These are phyloP conservation scores for Amylostereum areolatum DNA, from an alignment of 1,284 basidiomycete genomes.

Conservation along the genomic window DNA sequence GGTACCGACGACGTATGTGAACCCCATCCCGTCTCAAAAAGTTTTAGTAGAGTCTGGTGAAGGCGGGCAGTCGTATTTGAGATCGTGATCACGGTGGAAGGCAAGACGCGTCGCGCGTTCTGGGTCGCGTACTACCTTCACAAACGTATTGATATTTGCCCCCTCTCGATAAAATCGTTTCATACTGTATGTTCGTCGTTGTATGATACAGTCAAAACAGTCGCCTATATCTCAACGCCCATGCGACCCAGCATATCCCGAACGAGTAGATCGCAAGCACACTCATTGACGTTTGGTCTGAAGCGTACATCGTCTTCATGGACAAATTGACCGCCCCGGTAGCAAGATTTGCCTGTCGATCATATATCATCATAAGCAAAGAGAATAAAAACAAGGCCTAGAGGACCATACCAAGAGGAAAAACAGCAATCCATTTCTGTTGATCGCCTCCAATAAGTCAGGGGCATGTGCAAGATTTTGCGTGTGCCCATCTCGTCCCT, in stretches of 20 bases:
- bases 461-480: slow-evolving; percentile 34
- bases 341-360: slow-evolving; percentile 71
- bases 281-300: slow-evolving; percentile 50
- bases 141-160: no score
- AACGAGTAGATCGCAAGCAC: slow-evolving; percentile 65
- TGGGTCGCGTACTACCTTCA: no score
- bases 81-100: no score
- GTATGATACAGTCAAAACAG: slow-evolving; percentile 12
- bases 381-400: neutral
- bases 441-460: slow-evolving; percentile 72
- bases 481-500: slow-evolving; percentile 5
- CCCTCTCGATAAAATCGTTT: no score
- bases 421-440: slow-evolving; percentile 72
- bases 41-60: no score
- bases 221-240: slow-evolving; percentile 35
- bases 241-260: slow-evolving; percentile 54
- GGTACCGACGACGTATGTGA: slow-evolving; percentile 17
- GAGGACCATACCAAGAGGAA: slow-evolving; percentile 71
- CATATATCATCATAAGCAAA: neutral
- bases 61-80: no score
- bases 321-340: slow-evolving; percentile 86
- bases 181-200: no score
- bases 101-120: no score
- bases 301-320: slow-evolving; percentile 78
- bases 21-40: slow-evolving; percentile 8